Evolutionary conservation across 2,329 filamentous ascomycete species (phyloP).

Genomic region (Emmonsia crescens): DNA sequence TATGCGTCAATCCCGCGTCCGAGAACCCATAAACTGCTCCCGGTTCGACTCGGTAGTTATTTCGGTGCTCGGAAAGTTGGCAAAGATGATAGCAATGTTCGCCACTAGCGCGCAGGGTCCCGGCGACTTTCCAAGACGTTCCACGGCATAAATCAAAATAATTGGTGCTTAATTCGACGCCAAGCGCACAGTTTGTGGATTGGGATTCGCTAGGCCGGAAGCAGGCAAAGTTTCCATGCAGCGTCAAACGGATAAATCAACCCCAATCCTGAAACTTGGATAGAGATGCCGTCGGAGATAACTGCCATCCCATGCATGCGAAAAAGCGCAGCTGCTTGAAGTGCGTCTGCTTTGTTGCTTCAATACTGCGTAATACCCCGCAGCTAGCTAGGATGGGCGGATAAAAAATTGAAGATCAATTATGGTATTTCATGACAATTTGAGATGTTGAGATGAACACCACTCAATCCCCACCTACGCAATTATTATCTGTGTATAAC

Average conservation of each 20-base stretch:
- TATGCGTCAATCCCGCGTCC: neutral
- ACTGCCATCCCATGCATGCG: no score
- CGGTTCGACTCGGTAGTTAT: neutral
- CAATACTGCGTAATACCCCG: no score
- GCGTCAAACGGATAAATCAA: no score
- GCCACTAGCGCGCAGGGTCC: neutral
- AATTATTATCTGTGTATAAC: no score
- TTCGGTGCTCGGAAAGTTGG: neutral
- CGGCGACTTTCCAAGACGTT: neutral
- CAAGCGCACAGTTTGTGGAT: neutral
- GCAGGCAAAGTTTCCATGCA: neutral
- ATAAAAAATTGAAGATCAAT: neutral
- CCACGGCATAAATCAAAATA: neutral
- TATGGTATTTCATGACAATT: neutral
- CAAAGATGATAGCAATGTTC: neutral
- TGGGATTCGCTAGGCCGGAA: neutral
- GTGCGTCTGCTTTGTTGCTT: no score
- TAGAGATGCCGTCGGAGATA: no score
- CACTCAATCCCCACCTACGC: no score
- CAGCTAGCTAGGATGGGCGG: no score
- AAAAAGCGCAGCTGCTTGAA: no score
- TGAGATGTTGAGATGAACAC: no score
- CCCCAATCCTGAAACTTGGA: no score
- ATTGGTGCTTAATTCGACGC: neutral
- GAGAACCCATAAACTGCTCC: no score